Evolutionary conservation across 805 yeast species (phyloP), one percentile per base, ranked within the genome.

Genomic region (Saccharomycopsis javanensis): DNA sequence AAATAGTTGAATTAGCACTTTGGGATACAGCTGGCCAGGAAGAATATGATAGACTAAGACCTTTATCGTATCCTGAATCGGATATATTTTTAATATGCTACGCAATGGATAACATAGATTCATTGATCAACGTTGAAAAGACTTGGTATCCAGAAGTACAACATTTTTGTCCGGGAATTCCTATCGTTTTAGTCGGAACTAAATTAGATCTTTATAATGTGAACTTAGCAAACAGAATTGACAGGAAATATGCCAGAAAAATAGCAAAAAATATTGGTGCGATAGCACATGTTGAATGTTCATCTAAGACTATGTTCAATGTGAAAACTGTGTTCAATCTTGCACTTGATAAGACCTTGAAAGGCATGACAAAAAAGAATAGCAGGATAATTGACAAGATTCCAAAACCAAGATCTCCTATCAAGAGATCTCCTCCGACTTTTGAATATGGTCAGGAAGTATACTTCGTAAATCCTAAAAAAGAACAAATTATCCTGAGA

Each of bases 21-120:
- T 88, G 95, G 95, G 96, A 88, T 67, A 87, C 96, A 0, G 96
- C 96, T 0, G 94, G 96, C 2, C 94, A 87, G 70, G 95, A 88
- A 69, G 94, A 86, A 68, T 87, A 86, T 66, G 91, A 85, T 67
- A 73, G 96, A 55, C 71, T 88, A 57, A 74, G 96, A 60, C 94
- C 95, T 1, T 72, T 89, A 52, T 77, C 86, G 48, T 88, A 88
- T 66, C 85, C 91, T 5, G 95, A 87, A 63, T 87, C 85, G 2
- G 87, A 88, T 67, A 72, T 89, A 1, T 69, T 89, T 16, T 72
- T 91, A 57, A 73, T 89, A 7, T 90, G 96, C 58, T 91, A 87
- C 68, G 74, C 92, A 1, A 75, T 88, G 30, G 85, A 83, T 63
- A 78, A 77, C 57, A 71, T 75, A 18, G 78, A 78, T 33, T 81